These are phyloP conservation scores for Mastigamoeba balamuthi DNA, from an alignment of 78 protist species.

Conservation along the genomic window DNA sequence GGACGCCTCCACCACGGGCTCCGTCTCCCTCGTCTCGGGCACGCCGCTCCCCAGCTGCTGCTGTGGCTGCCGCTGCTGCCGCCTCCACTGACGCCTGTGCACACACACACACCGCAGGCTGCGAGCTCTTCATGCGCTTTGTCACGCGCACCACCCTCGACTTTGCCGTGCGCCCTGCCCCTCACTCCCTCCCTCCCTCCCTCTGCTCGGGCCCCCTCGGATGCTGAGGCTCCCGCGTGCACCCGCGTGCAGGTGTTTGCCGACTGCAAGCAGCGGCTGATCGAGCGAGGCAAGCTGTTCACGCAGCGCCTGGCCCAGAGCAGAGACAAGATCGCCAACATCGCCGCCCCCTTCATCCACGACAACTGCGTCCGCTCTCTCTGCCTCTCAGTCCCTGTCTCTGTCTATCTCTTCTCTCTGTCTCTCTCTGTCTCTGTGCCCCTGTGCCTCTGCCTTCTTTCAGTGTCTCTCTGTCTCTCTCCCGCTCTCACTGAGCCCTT, in stretches of 20 bases:
- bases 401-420: too few relatives aligned
- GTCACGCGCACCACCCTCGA: slow-evolving; percentile 58
- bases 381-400: too few relatives aligned
- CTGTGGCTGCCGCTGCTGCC: slow-evolving; percentile 40
- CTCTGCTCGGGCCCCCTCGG: neutral
- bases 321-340: slow-evolving; percentile 40
- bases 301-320: slow-evolving; percentile 6
- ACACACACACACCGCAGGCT: slow-evolving; percentile 4
- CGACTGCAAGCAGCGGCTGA: slow-evolving; percentile 21
- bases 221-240: neutral
- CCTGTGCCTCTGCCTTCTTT: too few relatives aligned
- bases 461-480: neutral
- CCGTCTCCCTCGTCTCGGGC: slow-evolving; percentile 56
- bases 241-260: slow-evolving; percentile 35
- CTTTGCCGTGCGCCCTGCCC: slow-evolving; percentile 13
- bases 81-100: slow-evolving; percentile 7
- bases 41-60: slow-evolving; percentile 44
- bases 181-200: neutral
- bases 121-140: slow-evolving; percentile 55
- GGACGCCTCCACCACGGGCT: neutral
- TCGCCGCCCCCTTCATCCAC: slow-evolving; percentile 57
- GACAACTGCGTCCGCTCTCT: slow-evolving; percentile 37
- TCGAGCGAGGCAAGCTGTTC: slow-evolving; percentile 55
- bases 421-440: too few relatives aligned
- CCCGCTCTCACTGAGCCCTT: neutral